These are phyloP conservation scores for Populus pruinosa DNA, from an alignment of 345 rosid genomes.

Conservation along the genomic window DNA sequence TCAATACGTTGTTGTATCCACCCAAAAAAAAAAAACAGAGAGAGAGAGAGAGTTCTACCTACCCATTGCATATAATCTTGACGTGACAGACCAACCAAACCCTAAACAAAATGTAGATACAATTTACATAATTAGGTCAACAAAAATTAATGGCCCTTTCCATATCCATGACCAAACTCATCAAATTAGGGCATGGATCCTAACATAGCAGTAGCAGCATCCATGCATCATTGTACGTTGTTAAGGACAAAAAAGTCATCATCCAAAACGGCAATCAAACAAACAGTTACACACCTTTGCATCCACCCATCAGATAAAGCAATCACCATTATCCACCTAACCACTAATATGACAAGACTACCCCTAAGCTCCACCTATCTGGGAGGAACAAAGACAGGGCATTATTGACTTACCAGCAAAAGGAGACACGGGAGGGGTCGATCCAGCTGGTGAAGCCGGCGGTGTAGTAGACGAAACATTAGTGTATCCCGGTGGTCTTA, in stretches of 20 bases:
- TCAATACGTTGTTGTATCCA: background rate
- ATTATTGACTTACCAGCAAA: slow-evolving; percentile 63
- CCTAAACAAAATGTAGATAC: background rate
- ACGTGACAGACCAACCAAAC: background rate
- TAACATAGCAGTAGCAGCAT: background rate
- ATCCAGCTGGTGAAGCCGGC: slow-evolving; percentile 82
- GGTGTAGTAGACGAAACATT: slow-evolving; percentile 40
- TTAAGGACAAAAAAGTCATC: background rate
- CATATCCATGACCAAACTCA: background rate
- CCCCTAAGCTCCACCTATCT: slow-evolving; percentile 20
- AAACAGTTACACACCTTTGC: background rate
- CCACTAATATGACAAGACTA: slow-evolving; percentile 24
- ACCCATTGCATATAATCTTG: background rate
- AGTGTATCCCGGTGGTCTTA: slow-evolving; percentile 75
- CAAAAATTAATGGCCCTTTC: background rate
- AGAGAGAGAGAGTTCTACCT: background rate
- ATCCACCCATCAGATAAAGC: background rate
- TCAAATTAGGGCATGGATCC: background rate
- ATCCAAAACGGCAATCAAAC: background rate
- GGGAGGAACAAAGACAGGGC: background rate
- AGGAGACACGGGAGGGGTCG: slow-evolving; percentile 79
- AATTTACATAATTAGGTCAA: no score
- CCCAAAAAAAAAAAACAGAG: rapidly evolving
- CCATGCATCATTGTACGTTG: background rate
- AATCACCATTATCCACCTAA: background rate